Evolutionary conservation across 2,329 filamentous ascomycete genomes (phyloP), one percentile per base, ranked within the genome.

Genomic region (Daldinia sp.): DNA sequence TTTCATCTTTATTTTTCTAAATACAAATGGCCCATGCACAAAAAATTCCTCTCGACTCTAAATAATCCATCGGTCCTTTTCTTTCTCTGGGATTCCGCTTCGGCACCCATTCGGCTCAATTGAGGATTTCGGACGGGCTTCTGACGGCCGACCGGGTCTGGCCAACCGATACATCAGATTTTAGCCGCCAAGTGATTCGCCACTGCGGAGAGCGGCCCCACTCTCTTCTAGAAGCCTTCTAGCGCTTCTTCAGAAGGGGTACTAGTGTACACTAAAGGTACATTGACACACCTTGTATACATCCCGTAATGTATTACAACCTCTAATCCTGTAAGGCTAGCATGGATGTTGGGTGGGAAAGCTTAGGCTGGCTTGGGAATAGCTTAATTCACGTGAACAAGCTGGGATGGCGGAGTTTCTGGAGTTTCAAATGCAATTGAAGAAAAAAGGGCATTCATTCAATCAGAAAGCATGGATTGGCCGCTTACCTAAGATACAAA

Each of bases 141-240:
- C 59, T 61, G 59, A 50, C 57, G 55, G 48, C 57, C 42, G 58
- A 59, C 53, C 63, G 44, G 61, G 56, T 55, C 55, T 64, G 41
- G 67, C 30, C 50, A 69, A 60, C 66, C 63, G 62, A 65, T 50
- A 59, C 64, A 65, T 65, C 15, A 35, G 64, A 63, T 70, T 70
- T 71, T 71, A 71, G 68, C 62, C 68, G 65, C 65, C 63, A 55
- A 54, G 44, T 71, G 55, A 69, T 71, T 71, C 62, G 66, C 60
- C 63, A 64, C 46, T 44, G 59, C 65, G 65, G 55, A 64, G 61
- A 53, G 37, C 18, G 50, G 57, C 63, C 72, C 71, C 71, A 54
- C 60, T 57, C 2, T 42, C 39, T 73, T 73, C 72, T 71, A 68
- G 70, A 73, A 73, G 35, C 1, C 68, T 71, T 73, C 72, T 63